Evolutionary conservation across 768 basidiomycete species (phyloP).

Genomic region (Leccinellum rugosiceps): DNA sequence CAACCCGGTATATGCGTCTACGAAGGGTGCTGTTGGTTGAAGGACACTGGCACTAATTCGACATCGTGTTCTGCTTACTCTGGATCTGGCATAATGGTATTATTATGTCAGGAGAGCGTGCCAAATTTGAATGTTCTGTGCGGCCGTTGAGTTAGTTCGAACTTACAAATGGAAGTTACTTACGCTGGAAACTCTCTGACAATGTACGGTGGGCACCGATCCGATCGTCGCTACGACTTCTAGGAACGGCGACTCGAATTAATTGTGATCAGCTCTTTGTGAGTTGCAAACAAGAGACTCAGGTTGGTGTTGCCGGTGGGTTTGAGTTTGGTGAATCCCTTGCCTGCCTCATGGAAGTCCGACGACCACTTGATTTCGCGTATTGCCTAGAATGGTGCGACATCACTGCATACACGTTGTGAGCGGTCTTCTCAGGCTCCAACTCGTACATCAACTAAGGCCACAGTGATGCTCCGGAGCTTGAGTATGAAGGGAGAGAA

Average conservation of each 20-base stretch:
- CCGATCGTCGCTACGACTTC: background rate
- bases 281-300: background rate
- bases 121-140: background rate
- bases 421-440: background rate
- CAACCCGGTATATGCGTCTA: constrained; percentile 24
- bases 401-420: background rate
- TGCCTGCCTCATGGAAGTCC: constrained; percentile 15
- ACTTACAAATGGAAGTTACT: background rate
- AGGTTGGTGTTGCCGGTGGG: background rate
- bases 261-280: background rate
- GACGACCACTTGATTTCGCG: constrained; percentile 1
- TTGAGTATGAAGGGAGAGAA: background rate
- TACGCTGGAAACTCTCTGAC: constrained; percentile 2
- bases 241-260: background rate
- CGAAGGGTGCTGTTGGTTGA: constrained; percentile 3
- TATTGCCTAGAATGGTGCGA: background rate
- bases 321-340: constrained; percentile 5
- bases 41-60: background rate
- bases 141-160: background rate
- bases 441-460: background rate
- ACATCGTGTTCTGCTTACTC: constrained; percentile 13
- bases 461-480: background rate
- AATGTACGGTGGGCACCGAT: background rate
- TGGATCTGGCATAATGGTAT: constrained; percentile 4
- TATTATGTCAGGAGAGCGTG: background rate